Evolutionary conservation across 495 filamentous ascomycete genomes (phyloP).

Genomic region (Lentithecium fluviatile): DNA sequence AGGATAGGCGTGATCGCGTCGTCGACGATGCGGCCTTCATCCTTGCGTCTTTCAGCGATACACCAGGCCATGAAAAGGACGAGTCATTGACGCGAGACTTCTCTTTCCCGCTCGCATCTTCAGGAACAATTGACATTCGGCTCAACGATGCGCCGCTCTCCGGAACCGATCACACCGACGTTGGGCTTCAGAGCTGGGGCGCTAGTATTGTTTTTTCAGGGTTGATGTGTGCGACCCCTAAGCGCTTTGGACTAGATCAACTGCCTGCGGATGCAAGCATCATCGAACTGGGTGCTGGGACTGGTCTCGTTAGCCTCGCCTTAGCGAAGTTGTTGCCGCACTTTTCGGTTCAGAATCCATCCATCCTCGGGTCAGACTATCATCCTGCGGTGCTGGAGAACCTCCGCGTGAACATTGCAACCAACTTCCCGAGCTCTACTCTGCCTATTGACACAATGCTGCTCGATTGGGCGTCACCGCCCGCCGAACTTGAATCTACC

Average conservation of each 20-base stretch:
- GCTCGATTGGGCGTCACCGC: constrained; percentile 18
- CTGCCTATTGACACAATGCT: constrained; percentile 6
- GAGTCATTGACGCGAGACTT: constrained; percentile 18
- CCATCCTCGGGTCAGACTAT: constrained; percentile 25
- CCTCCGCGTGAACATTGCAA: constrained; percentile 14
- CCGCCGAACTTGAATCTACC: neutral
- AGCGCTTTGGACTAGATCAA: constrained; percentile 4
- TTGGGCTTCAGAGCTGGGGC: constrained; percentile 30
- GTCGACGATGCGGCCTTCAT: constrained; percentile 22
- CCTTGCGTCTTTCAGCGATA: constrained; percentile 19
- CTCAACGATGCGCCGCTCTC: constrained; percentile 29
- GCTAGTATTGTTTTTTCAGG: constrained; percentile 22
- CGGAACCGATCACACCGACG: constrained; percentile 30
- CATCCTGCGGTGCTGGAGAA: constrained; percentile 23
- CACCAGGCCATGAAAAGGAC: neutral
- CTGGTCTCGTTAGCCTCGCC: constrained; percentile 21
- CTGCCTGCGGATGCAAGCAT: neutral
- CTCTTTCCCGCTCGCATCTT: neutral
- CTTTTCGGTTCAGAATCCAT: neutral
- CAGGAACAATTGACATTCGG: constrained; percentile 4
- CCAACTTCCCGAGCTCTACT: constrained; percentile 6
- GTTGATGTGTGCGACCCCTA: constrained; percentile 7
- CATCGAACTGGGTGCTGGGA: constrained; percentile 28
- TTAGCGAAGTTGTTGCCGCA: constrained; percentile 11
- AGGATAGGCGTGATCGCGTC: constrained; percentile 7